Base-by-base conservation (phyloP, 1,139 yeast species). In the Saccharomyces hybrid region DNA sequence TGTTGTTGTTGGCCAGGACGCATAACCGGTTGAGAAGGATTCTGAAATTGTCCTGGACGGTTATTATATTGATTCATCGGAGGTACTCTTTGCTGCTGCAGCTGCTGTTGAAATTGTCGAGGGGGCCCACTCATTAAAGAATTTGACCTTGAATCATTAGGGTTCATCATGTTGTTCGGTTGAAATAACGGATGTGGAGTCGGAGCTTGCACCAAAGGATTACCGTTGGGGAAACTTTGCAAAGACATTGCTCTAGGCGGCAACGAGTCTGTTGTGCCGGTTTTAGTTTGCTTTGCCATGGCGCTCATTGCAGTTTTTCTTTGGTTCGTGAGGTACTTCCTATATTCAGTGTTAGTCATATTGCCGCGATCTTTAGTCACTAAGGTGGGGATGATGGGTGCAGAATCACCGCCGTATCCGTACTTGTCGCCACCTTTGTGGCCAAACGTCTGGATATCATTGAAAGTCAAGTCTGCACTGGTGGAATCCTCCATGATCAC, bases 331-430 rank as follows among this genome's bases (percentile, higher is more conserved):
- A 83, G 77, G 61, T 79, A 84, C 62, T 84, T 86, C 60, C 95
- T 74, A 65, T 86, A 86, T 58, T 83, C 84, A 8, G 80, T 73
- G 61, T 80, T 83, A 59, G 72, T 76, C 64, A 72, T 64, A 47
- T 70, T 65, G 11, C 63, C 61, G 32, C 64, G 64, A 14, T 60
- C 63, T 26, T 62, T 70, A 0, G 74, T 66, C 21, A 73, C 66
- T 11, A 86, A 55, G 0, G 88, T 84, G 8, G 95, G 95, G 47
- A 86, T 86, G 59, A 84, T 81, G 3, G 93, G 91, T 0, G 88
- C 78, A 0, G 90, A 78, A 62, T 84, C 89, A 16, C 72, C 65
- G 7, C 73, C 71, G 46, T 76, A 71, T 1, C 85, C 85, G 64
- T 84, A 84, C 47, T 67, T 67, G 46, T 69, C 71, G 49, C 81